Base-by-base conservation (phyloP, 306 rosid species). In the Citrullus amarus region DNA sequence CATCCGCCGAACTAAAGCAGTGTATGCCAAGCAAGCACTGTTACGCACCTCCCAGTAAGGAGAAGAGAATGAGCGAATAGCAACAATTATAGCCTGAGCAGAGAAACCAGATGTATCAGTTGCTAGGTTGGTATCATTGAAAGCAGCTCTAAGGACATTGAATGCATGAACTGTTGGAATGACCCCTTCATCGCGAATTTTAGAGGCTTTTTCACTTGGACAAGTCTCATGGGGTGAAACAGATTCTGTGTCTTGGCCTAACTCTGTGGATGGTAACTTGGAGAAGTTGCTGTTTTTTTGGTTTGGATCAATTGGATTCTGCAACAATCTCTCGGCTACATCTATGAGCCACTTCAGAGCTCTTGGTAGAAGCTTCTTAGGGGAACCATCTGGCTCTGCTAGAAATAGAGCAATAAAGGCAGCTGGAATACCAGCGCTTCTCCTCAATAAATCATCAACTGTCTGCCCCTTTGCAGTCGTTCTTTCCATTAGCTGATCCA, bases 391-490 rank as follows among this genome's bases (percentile, higher is more conserved):
- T 58, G 97, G 99, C 90, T 95, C 99, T n/a, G 99, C 89, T 59
- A 95, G 97, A 81, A 95, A 95, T 10, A 95, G 82, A 84, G 99
- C 99, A 36, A 74, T 89, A 83, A 92, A 92, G 43, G 97, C 97
- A 77, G 99, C 97, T 65, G 99, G 99, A 88, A 95, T 95, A 80
- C 99, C 97, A 32, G 99, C 99, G 87, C 99, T 95, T 88, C 99
- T 92, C 86, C 99, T 91, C 82, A 95, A 81, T 80, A 95, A 87
- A 86, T 92, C 93, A 86, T 95, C 96, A 80, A 95, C 97, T 58
- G 85, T 79, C 80, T 95, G 99, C 66, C 91, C 96, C 88, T 90
- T 91, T 81, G 97, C 90, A 50, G 88, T 84, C 20, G 93, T 92
- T 89, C 97, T 87, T 84, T 89, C 90, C 99, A 91, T 92, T 81